Percentiles rank a stretch among this genome's conserved stretches.
phyloP scores from a whole-genome alignment of 495 filamentous ascomycete species.

The Daldinia loculata region DNA sequence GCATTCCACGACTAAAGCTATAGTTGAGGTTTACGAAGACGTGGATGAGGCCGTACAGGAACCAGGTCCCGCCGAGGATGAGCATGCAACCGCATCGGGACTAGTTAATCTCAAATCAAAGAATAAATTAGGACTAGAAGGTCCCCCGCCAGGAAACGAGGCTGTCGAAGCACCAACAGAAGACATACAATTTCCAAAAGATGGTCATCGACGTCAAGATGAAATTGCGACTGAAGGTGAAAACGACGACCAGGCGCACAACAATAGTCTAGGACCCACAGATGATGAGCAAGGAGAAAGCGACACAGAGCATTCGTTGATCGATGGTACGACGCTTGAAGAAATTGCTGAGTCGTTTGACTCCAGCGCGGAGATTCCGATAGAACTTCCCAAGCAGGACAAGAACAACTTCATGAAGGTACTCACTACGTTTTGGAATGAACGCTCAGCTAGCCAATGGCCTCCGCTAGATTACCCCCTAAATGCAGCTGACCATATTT shows the following conservation, averaged over 20 bases:
- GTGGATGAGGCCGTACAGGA: conserved; percentile 92
- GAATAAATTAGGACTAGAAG: conserved; percentile 42
- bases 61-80: conserved; percentile 76
- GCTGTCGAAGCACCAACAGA: conserved; percentile 12
- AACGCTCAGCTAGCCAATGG: conserved; percentile 96
- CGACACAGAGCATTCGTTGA: conserved; percentile 70
- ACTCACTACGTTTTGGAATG: conserved; percentile 97
- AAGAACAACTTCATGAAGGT: conserved; percentile 92
- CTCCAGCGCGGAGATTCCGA: conserved; percentile 67
- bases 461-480: conserved; percentile 92
- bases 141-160: conserved; percentile 36
- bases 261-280: conserved; percentile 55
- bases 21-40: conserved; percentile 94
- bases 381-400: conserved; percentile 89
- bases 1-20: conserved; percentile 89
- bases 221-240: conserved; percentile 59
- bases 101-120: conserved; percentile 47
- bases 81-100: conserved; percentile 34
- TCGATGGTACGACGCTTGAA: conserved; percentile 65
- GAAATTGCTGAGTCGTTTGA: conserved; percentile 71
- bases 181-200: conserved; percentile 7
- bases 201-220: conserved; percentile 37
- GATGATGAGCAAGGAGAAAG: conserved; percentile 77
- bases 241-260: conserved; percentile 57
- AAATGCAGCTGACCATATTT: conserved; percentile 88